Base-by-base conservation (phyloP, 78 protist species). In the Paulinella micropora region DNA sequence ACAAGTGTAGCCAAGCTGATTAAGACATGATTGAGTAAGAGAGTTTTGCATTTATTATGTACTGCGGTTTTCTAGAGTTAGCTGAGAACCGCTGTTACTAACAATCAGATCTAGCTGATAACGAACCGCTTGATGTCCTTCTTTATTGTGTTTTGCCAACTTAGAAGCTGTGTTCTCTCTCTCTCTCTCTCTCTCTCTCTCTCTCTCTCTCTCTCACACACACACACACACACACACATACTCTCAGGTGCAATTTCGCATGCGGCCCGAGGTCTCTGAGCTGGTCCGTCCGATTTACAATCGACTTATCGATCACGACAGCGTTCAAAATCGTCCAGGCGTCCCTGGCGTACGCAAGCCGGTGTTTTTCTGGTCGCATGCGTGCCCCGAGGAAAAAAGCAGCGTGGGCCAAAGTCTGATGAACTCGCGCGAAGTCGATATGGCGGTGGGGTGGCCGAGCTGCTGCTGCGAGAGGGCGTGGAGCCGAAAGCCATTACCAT, bases 271-370 rank as follows among this genome's bases (percentile, higher is more conserved):
- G 39, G 37, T 88, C 34, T 31, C 96, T 9, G 79, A 39, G 35
- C 84, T 93, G 32, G n/a, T 95, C 51, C 64, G 41, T 1, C 39
- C 35, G 15, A 64, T 90, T 37, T 90, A 90, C 40, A 86, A 90
- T 0, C 34, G 38, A 36, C 89, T 90, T 1, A 9, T 0, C 38
- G 77, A 89, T 67, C 89, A 89, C 79, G 32, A 39, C 32, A 0
- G 39, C 73, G 32, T 39, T 32, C 73, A 1, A 23, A n/a, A 9
- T 34, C 83, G 69, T 2, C 92, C 92, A 2, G 0, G 32, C 37
- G 87, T 89, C 34, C 1, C 23, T 6, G 83, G 69, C 39, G 15
- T 87, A 3, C 1, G 26, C 51, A 0, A 0, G 84, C 1, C 1
- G 39, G 87, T 87, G n/a, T 36, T 77, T 67, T 91, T 91, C 79